Conservation (phyloP, 1,284 basidiomycete genomes). For the Trichosporon ovoides region DNA sequence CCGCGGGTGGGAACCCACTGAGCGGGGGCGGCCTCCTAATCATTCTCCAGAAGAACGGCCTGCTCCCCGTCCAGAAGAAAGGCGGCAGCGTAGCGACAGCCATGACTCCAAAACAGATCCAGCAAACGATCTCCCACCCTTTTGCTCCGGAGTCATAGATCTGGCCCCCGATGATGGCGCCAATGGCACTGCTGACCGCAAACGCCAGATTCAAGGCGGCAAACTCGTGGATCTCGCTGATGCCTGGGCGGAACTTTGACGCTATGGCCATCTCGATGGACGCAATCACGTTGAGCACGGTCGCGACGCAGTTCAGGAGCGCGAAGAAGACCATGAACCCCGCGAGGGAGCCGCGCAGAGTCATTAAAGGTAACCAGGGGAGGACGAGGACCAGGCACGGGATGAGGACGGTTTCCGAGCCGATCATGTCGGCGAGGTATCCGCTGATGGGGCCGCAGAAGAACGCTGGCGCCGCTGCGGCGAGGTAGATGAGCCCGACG, state of each 20-base stretch:
- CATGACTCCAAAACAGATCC: conserved; percentile 26
- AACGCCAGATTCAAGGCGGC: conserved; percentile 45
- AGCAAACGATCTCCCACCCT: conserved; percentile 38
- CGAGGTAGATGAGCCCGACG: conserved; percentile 67
- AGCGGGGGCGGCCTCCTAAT: conserved; percentile 4
- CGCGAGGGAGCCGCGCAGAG: conserved; percentile 54
- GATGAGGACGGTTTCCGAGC: conserved; percentile 57
- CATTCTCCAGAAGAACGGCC: conserved; percentile 14
- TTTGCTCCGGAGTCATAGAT: conserved; percentile 37
- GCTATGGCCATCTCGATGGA: conserved; percentile 19
- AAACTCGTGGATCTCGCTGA: conserved; percentile 44
- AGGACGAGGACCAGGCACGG: conserved; percentile 55
- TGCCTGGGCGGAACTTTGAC: conserved; percentile 20
- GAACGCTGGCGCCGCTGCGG: conserved; percentile 59
- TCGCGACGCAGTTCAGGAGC: conserved; percentile 46
- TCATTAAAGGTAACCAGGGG: conserved; percentile 63
- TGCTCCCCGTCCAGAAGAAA: conserved; percentile 11
- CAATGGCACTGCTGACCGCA: conserved; percentile 31
- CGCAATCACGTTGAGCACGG: conserved; percentile 17
- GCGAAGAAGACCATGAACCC: conserved; percentile 61
- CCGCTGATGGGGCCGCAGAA: conserved; percentile 62
- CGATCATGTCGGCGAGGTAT: conserved; percentile 58
- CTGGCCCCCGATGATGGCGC: conserved; percentile 40
- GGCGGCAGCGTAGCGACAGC: conserved; percentile 7
- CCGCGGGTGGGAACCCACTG: conserved; percentile 6